These are phyloP conservation scores for Chalciporus sphaerocephalus DNA, from an alignment of 768 basidiomycete species.

Conservation along the genomic window DNA sequence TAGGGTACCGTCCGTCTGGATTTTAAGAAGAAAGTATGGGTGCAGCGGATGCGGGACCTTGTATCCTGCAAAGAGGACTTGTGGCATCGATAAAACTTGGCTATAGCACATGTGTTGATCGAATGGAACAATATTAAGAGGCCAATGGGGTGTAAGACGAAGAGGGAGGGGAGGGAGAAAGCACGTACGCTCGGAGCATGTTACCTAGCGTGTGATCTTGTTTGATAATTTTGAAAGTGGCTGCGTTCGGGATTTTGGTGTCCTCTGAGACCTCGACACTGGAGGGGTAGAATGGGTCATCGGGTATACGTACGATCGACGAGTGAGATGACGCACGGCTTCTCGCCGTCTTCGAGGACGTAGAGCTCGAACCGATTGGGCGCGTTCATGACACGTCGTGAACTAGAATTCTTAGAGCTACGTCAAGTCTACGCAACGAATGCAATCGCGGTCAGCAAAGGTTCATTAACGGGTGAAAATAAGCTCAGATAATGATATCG, in stretches of 20 bases:
- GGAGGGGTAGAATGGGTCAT: conserved; percentile 6
- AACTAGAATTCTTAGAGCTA: neutral
- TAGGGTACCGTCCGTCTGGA: conserved; percentile 87
- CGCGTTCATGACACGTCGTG: conserved; percentile 67
- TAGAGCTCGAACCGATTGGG: conserved; percentile 90
- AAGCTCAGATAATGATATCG: conserved; percentile 45
- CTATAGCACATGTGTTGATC: conserved; percentile 38
- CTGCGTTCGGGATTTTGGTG: conserved; percentile 96
- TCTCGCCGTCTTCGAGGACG: conserved; percentile 90
- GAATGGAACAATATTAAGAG: neutral
- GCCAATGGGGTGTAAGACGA: neutral
- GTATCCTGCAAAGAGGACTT: conserved; percentile 95
- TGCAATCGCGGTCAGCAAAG: neutral
- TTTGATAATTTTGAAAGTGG: conserved; percentile 90
- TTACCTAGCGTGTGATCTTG: conserved; percentile 97
- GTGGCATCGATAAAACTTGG: conserved; percentile 83
- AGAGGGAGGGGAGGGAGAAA: conserved; percentile 5
- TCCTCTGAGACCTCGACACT: conserved; percentile 92
- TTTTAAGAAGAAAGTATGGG: conserved; percentile 89
- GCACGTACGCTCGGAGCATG: conserved; percentile 87
- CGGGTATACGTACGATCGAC: neutral
- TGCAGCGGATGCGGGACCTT: conserved; percentile 96
- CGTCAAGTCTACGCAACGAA: neutral
- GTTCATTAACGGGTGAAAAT: neutral
- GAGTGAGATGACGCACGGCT: conserved; percentile 60